Conservation (phyloP, 768 basidiomycete genomes). For the Sporobolomyces roseus region DNA sequence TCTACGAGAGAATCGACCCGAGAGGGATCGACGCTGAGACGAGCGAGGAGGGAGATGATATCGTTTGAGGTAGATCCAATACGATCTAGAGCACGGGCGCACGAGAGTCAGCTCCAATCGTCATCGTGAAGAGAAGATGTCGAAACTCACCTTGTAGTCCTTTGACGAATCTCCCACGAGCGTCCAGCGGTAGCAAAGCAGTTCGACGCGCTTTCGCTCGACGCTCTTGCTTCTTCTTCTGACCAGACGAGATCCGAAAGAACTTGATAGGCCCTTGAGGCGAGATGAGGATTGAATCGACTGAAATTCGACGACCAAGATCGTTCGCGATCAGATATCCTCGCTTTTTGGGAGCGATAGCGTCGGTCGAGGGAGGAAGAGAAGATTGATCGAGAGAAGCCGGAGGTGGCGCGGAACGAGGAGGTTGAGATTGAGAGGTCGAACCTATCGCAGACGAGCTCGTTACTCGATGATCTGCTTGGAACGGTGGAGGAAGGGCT, state of each 20-base stretch:
- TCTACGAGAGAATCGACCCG: too few relatives aligned
- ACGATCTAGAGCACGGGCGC: background rate
- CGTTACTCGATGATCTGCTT: too few relatives aligned
- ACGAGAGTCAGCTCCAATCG: background rate
- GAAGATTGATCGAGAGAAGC: background rate
- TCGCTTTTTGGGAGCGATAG: background rate
- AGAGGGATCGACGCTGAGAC: too few relatives aligned
- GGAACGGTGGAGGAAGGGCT: too few relatives aligned
- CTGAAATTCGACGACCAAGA: too few relatives aligned
- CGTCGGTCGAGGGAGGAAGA: background rate
- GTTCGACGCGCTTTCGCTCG: background rate
- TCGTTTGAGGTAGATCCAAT: too few relatives aligned
- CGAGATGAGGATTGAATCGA: too few relatives aligned
- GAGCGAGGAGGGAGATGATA: too few relatives aligned
- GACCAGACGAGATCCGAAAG: background rate
- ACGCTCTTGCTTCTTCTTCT: background rate
- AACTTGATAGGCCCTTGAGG: too few relatives aligned
- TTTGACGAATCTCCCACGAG: background rate
- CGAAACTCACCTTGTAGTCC: background rate
- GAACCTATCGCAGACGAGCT: background rate
- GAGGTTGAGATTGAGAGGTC: background rate
- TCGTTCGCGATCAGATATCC: too few relatives aligned
- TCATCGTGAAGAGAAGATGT: background rate
- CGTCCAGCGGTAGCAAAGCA: background rate
- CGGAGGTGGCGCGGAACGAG: background rate